Base-by-base conservation (phyloP, 305 asterid species). In the Plantago coronopus region DNA sequence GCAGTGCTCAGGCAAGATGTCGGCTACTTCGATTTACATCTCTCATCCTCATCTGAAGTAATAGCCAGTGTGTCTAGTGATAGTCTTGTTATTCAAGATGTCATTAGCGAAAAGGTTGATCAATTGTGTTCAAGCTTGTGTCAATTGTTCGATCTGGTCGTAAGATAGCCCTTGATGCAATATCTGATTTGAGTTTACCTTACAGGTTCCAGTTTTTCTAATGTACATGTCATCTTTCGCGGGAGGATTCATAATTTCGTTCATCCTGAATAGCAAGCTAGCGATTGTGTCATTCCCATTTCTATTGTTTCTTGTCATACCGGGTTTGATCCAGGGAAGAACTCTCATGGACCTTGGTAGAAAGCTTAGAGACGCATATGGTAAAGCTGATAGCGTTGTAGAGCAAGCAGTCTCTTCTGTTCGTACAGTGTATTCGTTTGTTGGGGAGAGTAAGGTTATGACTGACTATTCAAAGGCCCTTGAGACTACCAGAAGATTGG, bases 1-100 rank as follows among this genome's bases (percentile, higher is more conserved):
- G 98, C 98, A 57, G 95, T 89, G 64, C 69, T 93, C 69, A 82
- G 98, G 71, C 98, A 93, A 76, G 96, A 93, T 46, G 89, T 93
- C 0, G 98, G 96, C 56, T 89, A 93, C 70, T 93, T 93, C 18
- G 98, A 93, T 59, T 49, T 84, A 62, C 93, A 84, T 59, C 89
- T 86, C 17, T 82, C 96, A 7, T 83, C 91, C 83, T 86, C 97
- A 0, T 89, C 96, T 9, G 97, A 89, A 47, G 89, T 93, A 12
- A 87, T 89, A 42, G 78, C 78, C 31, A 87, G 95, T 47, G 89
- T 93, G 48, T 89, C 98, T 4, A 79, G 86, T 61, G 95, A 93
- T 58, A 93, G 96, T 56, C 85, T 93, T 34, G 80, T 89, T 3
- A 86, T 93, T 67, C 98, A 93, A 74, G 97, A 89, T 3, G 86